phyloP scores from a whole-genome alignment of 495 filamentous ascomycete species.

The Lepidopterella palustris region DNA sequence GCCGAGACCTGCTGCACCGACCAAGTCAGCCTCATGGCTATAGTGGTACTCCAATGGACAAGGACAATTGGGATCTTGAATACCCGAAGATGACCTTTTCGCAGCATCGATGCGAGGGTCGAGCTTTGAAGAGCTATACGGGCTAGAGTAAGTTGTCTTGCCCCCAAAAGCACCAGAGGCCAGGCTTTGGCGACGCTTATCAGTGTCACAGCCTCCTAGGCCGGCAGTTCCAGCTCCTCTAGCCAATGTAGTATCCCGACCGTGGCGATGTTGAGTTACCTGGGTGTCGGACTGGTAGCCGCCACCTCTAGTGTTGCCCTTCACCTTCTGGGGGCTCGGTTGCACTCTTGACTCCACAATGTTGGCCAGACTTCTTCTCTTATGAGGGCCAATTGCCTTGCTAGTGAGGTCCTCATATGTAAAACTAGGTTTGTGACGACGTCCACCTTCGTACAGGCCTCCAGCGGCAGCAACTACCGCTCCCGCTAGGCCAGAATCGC shows the following conservation, averaged over 20 bases:
- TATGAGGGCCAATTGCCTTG: slow-evolving; percentile 25
- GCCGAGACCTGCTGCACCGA: slow-evolving; percentile 20
- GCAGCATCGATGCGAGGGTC: slow-evolving; percentile 8
- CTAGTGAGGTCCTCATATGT: slow-evolving; percentile 17
- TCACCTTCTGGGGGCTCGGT: slow-evolving; percentile 27
- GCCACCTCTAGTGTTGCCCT: slow-evolving; percentile 16
- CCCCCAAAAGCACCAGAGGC: not conserved
- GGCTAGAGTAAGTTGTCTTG: not conserved
- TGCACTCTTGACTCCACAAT: slow-evolving; percentile 27
- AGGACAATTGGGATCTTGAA: not conserved
- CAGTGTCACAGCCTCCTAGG: slow-evolving; percentile 3
- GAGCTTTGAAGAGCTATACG: not conserved
- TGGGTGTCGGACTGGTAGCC: slow-evolving; percentile 19
- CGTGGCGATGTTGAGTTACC: slow-evolving; percentile 27
- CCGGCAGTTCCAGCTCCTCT: slow-evolving; percentile 7
- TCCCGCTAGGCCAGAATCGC: slow-evolving; percentile 16
- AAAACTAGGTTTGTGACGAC: slow-evolving; percentile 4
- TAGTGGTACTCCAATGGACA: slow-evolving; percentile 14
- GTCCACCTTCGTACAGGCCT: not conserved
- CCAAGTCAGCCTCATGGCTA: slow-evolving; percentile 10
- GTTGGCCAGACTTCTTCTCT: slow-evolving; percentile 26
- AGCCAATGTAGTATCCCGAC: slow-evolving; percentile 20
- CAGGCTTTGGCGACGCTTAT: not conserved
- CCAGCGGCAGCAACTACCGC: not conserved
- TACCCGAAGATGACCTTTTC: not conserved